A percentile compares a stretch with the other conserved stretches of the same genome.
phyloP scores from a whole-genome alignment of 257 asterid species.

The Solanum clarkiae region DNA sequence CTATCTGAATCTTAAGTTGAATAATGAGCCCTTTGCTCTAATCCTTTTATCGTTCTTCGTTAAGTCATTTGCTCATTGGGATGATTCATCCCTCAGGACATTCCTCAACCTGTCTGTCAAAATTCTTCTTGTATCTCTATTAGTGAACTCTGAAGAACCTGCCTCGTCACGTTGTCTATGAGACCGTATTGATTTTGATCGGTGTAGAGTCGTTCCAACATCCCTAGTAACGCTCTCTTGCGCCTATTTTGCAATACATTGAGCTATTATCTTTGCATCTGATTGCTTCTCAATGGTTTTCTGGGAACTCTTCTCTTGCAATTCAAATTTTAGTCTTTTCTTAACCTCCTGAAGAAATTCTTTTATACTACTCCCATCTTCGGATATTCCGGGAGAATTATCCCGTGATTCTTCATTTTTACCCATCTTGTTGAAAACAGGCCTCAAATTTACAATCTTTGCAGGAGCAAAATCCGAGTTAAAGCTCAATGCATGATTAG shows the following conservation, averaged over 20 bases:
- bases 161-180: conserved; percentile 37
- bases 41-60: no score
- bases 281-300: conserved; percentile 53
- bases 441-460: conserved; percentile 81
- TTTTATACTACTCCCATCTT: conserved; percentile 52
- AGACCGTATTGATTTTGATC: conserved; percentile 83
- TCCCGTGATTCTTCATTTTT: conserved; percentile 45
- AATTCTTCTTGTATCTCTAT: conserved; percentile 52
- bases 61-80: not conserved
- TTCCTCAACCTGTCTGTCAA: conserved; percentile 62
- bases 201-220: conserved; percentile 42
- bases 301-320: conserved; percentile 46
- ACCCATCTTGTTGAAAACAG: conserved; percentile 47
- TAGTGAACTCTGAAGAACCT: conserved; percentile 55
- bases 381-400: conserved; percentile 61
- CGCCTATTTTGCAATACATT: conserved; percentile 58
- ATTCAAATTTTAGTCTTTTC: conserved; percentile 67
- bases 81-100: conserved; percentile 41
- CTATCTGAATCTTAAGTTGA: no score
- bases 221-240: conserved; percentile 60
- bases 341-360: conserved; percentile 86
- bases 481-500: not conserved
- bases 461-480: conserved; percentile 25
- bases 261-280: conserved; percentile 69
- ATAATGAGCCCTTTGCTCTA: no score